Base-by-base conservation (phyloP, 352 stramenopile species). In the Phytophthora hibernalis region DNA sequence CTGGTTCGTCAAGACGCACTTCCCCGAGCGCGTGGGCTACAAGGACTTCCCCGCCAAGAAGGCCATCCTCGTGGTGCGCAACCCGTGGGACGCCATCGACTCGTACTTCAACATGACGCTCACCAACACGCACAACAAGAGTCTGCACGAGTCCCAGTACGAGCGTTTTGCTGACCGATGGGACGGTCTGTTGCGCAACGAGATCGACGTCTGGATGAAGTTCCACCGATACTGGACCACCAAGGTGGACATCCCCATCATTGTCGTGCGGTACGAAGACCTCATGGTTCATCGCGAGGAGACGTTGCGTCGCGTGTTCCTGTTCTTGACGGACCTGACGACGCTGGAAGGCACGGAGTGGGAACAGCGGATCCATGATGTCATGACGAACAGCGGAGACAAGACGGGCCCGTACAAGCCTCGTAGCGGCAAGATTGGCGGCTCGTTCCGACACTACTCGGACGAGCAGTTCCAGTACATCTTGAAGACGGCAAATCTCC, bases 61-160 rank as follows among this genome's bases (percentile, higher is more conserved):
- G 51, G 83, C 85, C n/a, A 94, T 96, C 57, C 72, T 96, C 13
- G 87, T 96, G 9, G 87, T 96, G 59, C 87, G 97, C 43, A 99
- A 99, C 74, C 97, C 97, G 1, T 99, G 97, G 85, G 97, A 99
- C 87, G 93, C 96, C 22, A 99, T 99, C 74, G 96, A 99, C 63
- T 99, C 96, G 48, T 99, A 99, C 80, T 99, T 99, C 72, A 99
- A 99, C 79, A 96, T 99, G 83, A 97, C 89, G 48, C 78, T 98
- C 52, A 98, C 93, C 16, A 97, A 98, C 69, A 95, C 91, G 49
- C 93, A 98, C 80, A 95, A 96, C 69, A 92, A 95, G 76, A 98
- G 90, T 37, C 50, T 97, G 35, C 75, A 92, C 60, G 89, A 97
- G 52, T 83, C 74, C 33, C 79, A 96, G 59, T 98, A 98, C 64